A percentile compares a stretch with the other conserved stretches of the same genome.
phyloP scores from a whole-genome alignment of 176 grass and related monocot genomes.

The Aegilops tauschii region DNA sequence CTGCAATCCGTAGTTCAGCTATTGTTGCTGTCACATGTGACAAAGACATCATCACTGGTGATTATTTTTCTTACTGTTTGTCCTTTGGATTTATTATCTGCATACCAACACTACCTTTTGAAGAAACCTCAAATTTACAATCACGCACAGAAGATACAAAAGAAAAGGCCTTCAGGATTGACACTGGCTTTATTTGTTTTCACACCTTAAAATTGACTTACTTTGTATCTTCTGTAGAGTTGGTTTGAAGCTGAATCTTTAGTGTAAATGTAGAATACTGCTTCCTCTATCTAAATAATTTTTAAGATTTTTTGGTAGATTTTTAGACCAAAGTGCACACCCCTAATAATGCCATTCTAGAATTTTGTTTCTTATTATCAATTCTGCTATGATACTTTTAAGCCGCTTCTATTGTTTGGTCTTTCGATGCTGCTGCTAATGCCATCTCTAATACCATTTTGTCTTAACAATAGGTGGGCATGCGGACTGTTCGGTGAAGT shows the following conservation, averaged over 20 bases:
- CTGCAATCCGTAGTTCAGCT: constrained; percentile 62
- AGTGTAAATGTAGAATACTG: neutral
- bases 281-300: constrained; percentile 14
- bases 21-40: constrained; percentile 87
- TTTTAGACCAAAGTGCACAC: neutral
- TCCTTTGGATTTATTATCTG: constrained; percentile 16
- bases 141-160: neutral
- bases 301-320: neutral
- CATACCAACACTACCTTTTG: neutral
- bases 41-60: constrained; percentile 91
- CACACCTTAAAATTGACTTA: neutral
- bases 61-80: constrained; percentile 35
- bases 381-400: constrained; percentile 10
- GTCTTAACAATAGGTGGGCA: constrained; percentile 73
- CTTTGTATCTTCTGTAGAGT: constrained; percentile 15
- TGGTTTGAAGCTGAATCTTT: constrained; percentile 5
- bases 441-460: constrained; percentile 28
- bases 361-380: constrained; percentile 4
- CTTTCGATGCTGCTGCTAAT: constrained; percentile 12
- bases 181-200: constrained; percentile 3
- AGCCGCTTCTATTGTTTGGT: constrained; percentile 2
- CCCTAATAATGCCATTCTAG: neutral
- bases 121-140: constrained; percentile 12
- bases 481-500: constrained; percentile 88
- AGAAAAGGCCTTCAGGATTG: constrained; percentile 9